phyloP scores from a whole-genome alignment of 495 filamentous ascomycete genomes.

The Viridothelium virens region DNA sequence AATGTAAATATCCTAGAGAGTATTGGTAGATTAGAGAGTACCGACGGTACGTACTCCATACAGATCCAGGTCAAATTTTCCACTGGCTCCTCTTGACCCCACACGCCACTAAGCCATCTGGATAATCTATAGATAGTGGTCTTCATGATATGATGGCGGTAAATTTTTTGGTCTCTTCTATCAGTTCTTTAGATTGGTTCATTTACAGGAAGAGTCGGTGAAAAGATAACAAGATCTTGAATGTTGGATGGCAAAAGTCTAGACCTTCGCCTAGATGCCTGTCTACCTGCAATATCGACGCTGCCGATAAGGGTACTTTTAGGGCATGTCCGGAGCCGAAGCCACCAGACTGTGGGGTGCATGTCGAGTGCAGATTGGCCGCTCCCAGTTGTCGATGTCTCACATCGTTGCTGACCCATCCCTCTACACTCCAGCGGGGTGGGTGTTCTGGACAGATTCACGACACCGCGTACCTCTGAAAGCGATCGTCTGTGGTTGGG shows the following conservation, averaged over 20 bases:
- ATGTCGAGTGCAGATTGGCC: not conserved
- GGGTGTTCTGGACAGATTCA: no score
- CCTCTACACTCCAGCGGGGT: no score
- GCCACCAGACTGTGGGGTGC: slow-evolving; percentile 4
- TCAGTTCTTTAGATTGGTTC: no score
- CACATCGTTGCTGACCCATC: not conserved
- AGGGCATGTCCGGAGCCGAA: not conserved
- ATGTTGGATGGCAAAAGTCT: not conserved
- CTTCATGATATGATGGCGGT: no score
- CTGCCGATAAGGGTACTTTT: not conserved
- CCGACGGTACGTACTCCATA: not conserved
- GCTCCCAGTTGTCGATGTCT: not conserved
- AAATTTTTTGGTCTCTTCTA: no score
- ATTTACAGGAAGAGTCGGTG: not conserved
- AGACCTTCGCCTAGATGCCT: not conserved
- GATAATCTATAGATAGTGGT: no score
- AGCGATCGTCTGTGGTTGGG: not conserved
- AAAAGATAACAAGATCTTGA: not conserved
- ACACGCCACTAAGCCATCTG: not conserved
- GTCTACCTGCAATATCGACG: not conserved
- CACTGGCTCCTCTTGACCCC: not conserved
- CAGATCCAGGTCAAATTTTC: no score
- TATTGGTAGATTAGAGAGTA: not conserved
- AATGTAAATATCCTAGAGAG: no score
- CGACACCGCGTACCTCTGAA: not conserved